Evolutionary conservation across 495 filamentous ascomycete species (phyloP).

Genomic region (Cercophora samala): DNA sequence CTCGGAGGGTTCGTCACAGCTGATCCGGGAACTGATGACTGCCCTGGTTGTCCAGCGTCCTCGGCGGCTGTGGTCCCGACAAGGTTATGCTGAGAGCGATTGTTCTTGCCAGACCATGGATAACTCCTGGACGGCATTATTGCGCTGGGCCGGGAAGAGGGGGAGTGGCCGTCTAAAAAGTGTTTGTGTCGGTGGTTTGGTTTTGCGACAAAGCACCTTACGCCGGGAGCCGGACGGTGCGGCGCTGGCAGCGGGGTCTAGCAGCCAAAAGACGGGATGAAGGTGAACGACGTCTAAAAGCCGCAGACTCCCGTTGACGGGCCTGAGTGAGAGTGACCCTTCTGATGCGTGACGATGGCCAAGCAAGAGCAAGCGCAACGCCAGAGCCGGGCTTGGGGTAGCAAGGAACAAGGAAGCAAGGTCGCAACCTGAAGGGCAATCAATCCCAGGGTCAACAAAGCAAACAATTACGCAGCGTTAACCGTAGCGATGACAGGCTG

Average conservation of each 20-base stretch:
- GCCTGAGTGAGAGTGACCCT: background rate
- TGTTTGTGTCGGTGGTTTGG: background rate
- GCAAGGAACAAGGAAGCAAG: slow-evolving; percentile 3
- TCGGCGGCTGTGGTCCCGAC: slow-evolving; percentile 38
- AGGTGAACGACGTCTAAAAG: background rate
- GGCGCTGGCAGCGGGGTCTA: slow-evolving; percentile 2
- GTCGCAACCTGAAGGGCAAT: background rate
- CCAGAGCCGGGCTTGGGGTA: background rate
- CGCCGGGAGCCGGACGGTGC: background rate
- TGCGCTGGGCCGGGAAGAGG: slow-evolving; percentile 8
- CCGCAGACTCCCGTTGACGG: background rate
- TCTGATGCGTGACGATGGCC: slow-evolving; percentile 6
- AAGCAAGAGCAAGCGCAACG: slow-evolving; percentile 3
- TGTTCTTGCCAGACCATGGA: slow-evolving; percentile 47
- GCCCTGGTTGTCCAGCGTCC: slow-evolving; percentile 24
- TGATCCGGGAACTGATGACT: slow-evolving; percentile 30
- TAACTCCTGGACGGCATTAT: slow-evolving; percentile 42
- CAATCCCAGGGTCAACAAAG: background rate
- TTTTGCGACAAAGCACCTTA: slow-evolving; percentile 8
- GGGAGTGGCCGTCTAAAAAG: slow-evolving; percentile 11
- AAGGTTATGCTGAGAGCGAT: slow-evolving; percentile 50
- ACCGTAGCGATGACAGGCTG: slow-evolving; percentile 2
- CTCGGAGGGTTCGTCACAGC: slow-evolving; percentile 28
- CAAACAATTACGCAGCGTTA: slow-evolving; percentile 1
- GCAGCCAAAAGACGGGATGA: slow-evolving; percentile 9